Base-by-base conservation (phyloP, 768 basidiomycete genomes). In the Leccinum boreale region DNA sequence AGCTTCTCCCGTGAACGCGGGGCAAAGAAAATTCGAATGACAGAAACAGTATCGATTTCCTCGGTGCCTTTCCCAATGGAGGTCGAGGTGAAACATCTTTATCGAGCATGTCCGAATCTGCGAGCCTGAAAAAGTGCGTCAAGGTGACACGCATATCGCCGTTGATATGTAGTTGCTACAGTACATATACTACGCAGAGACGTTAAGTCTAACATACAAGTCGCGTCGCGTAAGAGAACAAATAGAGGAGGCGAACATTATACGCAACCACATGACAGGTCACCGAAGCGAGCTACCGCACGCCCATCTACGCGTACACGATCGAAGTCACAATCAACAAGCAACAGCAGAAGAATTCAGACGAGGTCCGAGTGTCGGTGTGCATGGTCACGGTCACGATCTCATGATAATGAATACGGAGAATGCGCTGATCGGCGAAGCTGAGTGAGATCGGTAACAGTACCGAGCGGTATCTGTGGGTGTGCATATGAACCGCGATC, bases 351-450 rank as follows among this genome's bases (percentile, higher is more conserved):
- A 39, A 17, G 12, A 36, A 9, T n/a, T n/a, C 36, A 39, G 17
- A 39, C 36, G 17, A 39, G 17, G 17, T 9, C 17, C 8, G 36
- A 17, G 17, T 39, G 36, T 39, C 36, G n/a, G 39, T 42, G 7
- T 17, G n/a, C n/a, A 42, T 19, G 39, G n/a, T 42, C 39, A 19
- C 17, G 39, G 19, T 42, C 39, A 19, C 39, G 39, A 42, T 19
- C 39, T 28, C 26, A 28, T 28, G 2, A 42, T 42, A n/a, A 42
- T 42, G 19, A n/a, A 9, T 17, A n/a, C 36, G n/a, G 3, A 39
- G 36, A 39, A 10, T 17, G 29, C 68, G 68, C 50, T 57, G 49
- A 39, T 69, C 68, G 58, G 56, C 49, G 42, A 62, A 70, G 21
- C 58, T 54, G 21, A 66, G 55, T 23, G 60, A 60, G 39, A 70